phyloP scores from a whole-genome alignment of 805 yeast species.

The Nakazawaea ishiwadae region DNA sequence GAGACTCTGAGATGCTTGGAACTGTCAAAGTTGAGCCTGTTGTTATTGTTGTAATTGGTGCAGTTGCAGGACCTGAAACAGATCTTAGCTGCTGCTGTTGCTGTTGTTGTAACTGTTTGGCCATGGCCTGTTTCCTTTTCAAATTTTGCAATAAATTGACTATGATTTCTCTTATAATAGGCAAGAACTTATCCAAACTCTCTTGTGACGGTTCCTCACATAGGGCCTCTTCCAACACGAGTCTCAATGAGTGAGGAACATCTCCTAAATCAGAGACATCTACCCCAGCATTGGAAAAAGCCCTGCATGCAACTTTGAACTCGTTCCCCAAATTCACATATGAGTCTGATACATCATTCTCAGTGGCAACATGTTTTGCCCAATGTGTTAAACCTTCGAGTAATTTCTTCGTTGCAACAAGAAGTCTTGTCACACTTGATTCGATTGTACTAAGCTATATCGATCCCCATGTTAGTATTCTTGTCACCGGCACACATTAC shows the following conservation, averaged over 20 bases:
- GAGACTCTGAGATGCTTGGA: not conserved
- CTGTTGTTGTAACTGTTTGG: conserved; percentile 14
- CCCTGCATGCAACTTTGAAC: conserved; percentile 78
- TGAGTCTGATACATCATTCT: conserved; percentile 80
- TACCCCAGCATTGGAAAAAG: conserved; percentile 74
- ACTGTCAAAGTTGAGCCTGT: not conserved
- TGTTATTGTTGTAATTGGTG: not conserved
- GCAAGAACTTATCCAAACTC: conserved; percentile 73
- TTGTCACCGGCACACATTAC: too few relatives aligned
- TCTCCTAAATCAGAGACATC: conserved; percentile 83
- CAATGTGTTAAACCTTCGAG: conserved; percentile 85
- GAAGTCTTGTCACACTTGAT: conserved; percentile 68
- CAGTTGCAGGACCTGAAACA: conserved; percentile 22
- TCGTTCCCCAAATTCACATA: conserved; percentile 93
- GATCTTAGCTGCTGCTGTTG: conserved; percentile 17
- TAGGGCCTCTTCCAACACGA: conserved; percentile 79
- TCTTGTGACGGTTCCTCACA: conserved; percentile 82
- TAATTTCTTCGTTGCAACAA: conserved; percentile 84
- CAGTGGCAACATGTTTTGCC: conserved; percentile 80
- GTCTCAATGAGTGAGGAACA: conserved; percentile 78
- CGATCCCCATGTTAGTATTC: not conserved
- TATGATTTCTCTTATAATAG: conserved; percentile 80
- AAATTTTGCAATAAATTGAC: conserved; percentile 74
- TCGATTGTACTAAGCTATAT: conserved; percentile 49
- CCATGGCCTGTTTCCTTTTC: conserved; percentile 69